Evolutionary conservation across 257 asterid genomes (phyloP), one percentile per base, ranked within the genome.

Genomic region (Nicotiana undulata): DNA sequence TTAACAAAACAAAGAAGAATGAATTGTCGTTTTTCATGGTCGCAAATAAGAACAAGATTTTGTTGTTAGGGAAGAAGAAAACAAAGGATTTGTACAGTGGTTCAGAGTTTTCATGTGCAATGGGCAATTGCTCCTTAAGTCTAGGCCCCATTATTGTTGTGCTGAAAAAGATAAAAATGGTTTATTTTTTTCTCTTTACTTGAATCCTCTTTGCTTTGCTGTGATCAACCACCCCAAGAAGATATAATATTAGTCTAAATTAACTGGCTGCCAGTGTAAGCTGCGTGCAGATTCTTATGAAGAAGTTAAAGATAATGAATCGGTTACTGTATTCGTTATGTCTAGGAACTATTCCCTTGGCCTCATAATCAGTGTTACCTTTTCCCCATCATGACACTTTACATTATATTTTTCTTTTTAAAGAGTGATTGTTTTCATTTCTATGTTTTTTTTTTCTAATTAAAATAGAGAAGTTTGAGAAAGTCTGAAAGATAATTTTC

Each of bases 21-120:
- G 46, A 29, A 49, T 85, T 86, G 90, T 87, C 90, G 59, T 79
- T 11, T 84, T 61, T 77, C 74, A 20, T 49, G 34, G 59, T 22
- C 37, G 26, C 79, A 84, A 70, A 81, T 75, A 83, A 83, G 60
- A 82, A 84, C 84, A 82, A 85, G 77, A 77, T 49, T 83, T 84
- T 78, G 74, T 37, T 72, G 64, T 81, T 61, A 79, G 76, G 34
- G 65, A 63, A 65, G 68, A 79, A 55, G 58, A 52, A 84, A 67
- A 75, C 31, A 74, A 76, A 83, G 86, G 82, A 64, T 67, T 58
- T 56, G 68, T 82, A 61, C 77, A 59, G 81, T 82, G 80, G 79
- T 64, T 56, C 85, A 81, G 87, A 80, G 74, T 76, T 79, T 83
- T 84, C 89, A 87, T 85, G 92, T 88, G 93, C 84, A 15, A 31